A percentile compares a stretch with the other conserved stretches of the same genome.
Evolutionary conservation across 202 grass and related monocot species (phyloP).

Genomic region (Cymbopogon flexuosus): DNA sequence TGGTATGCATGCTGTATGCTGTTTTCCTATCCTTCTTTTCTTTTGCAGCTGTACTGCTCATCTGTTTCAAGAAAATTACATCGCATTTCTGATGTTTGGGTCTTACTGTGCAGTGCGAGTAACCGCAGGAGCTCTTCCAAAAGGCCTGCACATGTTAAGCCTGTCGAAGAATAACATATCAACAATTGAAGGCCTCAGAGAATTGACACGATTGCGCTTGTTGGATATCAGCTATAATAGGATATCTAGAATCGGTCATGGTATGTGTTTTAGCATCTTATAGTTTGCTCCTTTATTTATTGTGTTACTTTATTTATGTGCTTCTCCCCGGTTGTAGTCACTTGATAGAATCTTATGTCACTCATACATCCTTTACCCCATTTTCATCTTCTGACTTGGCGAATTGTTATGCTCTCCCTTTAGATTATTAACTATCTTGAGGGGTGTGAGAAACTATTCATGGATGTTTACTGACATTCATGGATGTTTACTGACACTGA

Average conservation of each 20-base stretch:
- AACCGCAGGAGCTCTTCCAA: conserved; percentile 80
- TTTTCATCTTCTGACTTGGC: no score
- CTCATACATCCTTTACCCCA: neutral
- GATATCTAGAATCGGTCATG: conserved; percentile 86
- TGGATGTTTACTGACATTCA: no score
- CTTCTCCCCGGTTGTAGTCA: neutral
- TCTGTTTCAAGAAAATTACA: conserved; percentile 20
- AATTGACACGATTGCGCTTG: conserved; percentile 72
- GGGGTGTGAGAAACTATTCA: no score
- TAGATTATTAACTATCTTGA: no score
- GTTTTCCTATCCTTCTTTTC: neutral
- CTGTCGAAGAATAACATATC: conserved; percentile 88
- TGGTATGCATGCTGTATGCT: neutral
- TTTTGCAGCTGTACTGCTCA: neutral
- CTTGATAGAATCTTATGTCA: neutral
- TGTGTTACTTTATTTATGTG: neutral
- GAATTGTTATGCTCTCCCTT: no score
- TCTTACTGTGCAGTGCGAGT: conserved; percentile 59
- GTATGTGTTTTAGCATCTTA: conserved; percentile 41
- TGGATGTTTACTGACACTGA: neutral
- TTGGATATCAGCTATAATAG: conserved; percentile 85
- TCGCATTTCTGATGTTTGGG: conserved; percentile 27
- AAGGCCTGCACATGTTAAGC: conserved; percentile 92
- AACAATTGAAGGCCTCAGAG: conserved; percentile 85
- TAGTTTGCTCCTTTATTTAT: neutral